Evolutionary conservation across 163 green algal genomes (phyloP), one percentile per base, ranked within the genome.

Genomic region (Scenedesmus sp.): DNA sequence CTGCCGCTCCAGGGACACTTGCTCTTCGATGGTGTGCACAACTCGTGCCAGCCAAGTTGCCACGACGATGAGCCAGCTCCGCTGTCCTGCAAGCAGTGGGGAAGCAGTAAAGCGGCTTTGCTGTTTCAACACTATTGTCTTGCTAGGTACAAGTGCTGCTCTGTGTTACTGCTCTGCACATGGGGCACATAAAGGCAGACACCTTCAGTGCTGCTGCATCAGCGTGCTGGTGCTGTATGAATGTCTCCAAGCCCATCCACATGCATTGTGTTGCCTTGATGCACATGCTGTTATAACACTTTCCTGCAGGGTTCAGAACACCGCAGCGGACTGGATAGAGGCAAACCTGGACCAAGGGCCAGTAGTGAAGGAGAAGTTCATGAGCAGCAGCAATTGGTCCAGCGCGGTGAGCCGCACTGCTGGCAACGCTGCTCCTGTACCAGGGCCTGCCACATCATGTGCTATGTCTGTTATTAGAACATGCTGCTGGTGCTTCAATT

Each of bases 311-410:
- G 53, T 87, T 12, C 79, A 81, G 35, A 87, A 33, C 43, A 81
- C 87, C 43, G 87, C 87, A 61, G 79, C 87, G 20, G 87, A 91
- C 42, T 97, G 94, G 94, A 95, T 97, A 68, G 93, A 94, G 56
- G 89, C 87, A 12, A 96, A 96, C 42, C 65, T 96, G 30, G 91
- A 91, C 0, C 73, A 40, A 9, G 92, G 93, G 40, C 84, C 89
- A 18, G 94, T 97, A 2, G 88, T 92, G 0, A 90, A 90, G 85
- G 44, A 86, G 26, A 93, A 65, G 35, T 83, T 82, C 10, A 65
- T 94, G 73, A 94, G 95, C 18, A 92, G 92, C 42, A 94, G 80
- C 59, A 92, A 83, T 51, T 98, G 96, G 96, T 94, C 93, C 44
- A 93, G 79, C 5, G 91, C 92, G 30, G 65, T 76, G 65, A 76